These are phyloP conservation scores for Penicillium glabrum DNA, from an alignment of 2,329 filamentous ascomycete species.

Conservation along the genomic window DNA sequence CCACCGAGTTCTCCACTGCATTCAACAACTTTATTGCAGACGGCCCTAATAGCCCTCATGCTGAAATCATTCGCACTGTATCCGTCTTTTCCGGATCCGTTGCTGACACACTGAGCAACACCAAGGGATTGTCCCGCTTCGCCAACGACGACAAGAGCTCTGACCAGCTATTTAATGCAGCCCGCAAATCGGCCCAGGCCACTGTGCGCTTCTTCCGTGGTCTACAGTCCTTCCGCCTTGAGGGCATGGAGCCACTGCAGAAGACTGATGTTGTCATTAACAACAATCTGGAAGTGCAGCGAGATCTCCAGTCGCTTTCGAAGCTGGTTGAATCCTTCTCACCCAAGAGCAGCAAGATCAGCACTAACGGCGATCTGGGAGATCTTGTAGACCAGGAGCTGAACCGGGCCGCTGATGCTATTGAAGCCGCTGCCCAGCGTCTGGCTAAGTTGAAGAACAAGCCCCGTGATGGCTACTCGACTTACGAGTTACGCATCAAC, in stretches of 20 bases:
- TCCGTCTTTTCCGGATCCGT: slow-evolving; percentile 87
- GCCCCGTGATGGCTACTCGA: slow-evolving; percentile 91
- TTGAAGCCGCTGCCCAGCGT: slow-evolving; percentile 85
- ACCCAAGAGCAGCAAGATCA: slow-evolving; percentile 80
- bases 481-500: slow-evolving; percentile 94
- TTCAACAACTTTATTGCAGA: slow-evolving; percentile 99
- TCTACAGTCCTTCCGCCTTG: slow-evolving; percentile 88
- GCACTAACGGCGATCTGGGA: slow-evolving; percentile 78
- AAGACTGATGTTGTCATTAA: slow-evolving; percentile 98
- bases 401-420: slow-evolving; percentile 90
- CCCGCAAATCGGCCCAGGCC: slow-evolving; percentile 78
- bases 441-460: slow-evolving; percentile 93
- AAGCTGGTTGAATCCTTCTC: slow-evolving; percentile 91
- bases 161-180: slow-evolving; percentile 78
- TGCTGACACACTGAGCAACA: slow-evolving; percentile 92
- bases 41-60: slow-evolving; percentile 83
- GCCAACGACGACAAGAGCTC: slow-evolving; percentile 94
- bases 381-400: slow-evolving; percentile 91
- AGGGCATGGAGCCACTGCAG: slow-evolving; percentile 83
- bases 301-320: slow-evolving; percentile 88
- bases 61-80: slow-evolving; percentile 89
- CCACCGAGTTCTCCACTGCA: slow-evolving; percentile 94
- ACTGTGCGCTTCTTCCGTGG: slow-evolving; percentile 94
- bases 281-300: slow-evolving; percentile 93
- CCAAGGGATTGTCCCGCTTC: slow-evolving; percentile 89